Conservation (phyloP, 495 filamentous ascomycete genomes). For the Lasiosphaeria ovina region DNA sequence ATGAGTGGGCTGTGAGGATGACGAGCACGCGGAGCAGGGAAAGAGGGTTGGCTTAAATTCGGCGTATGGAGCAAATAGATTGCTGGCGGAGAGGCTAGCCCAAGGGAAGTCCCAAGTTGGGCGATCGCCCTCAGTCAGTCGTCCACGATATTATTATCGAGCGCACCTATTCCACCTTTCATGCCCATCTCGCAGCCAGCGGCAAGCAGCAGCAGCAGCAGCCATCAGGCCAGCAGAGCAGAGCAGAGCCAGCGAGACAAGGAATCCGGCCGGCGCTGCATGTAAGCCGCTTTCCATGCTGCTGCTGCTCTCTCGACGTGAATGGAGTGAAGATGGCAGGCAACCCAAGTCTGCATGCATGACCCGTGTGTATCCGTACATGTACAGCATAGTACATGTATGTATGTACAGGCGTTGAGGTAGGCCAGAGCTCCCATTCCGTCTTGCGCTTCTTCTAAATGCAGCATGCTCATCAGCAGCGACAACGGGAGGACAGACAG, state of each 20-base stretch:
- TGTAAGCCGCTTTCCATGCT: slow-evolving; percentile 7
- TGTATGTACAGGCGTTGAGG: not conserved
- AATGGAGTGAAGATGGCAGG: not conserved
- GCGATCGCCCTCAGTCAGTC: not conserved
- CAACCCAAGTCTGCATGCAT: slow-evolving; percentile 10
- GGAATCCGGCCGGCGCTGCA: not conserved
- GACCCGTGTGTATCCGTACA: too few species aligned
- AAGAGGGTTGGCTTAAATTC: slow-evolving; percentile 26
- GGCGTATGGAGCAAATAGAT: slow-evolving; percentile 30
- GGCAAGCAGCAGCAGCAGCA: not conserved
- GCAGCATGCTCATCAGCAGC: not conserved
- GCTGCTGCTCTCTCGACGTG: not conserved
- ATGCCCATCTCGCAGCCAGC: not conserved
- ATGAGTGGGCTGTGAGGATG: slow-evolving; percentile 18
- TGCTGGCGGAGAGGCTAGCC: slow-evolving; percentile 29
- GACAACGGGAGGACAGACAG: not conserved
- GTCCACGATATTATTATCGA: not conserved
- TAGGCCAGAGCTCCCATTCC: slow-evolving; percentile 4
- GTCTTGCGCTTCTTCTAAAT: slow-evolving; percentile 2
- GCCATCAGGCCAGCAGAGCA: not conserved
- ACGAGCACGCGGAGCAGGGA: slow-evolving; percentile 23
- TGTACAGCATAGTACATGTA: slow-evolving; percentile 9
- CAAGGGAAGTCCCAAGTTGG: slow-evolving; percentile 19
- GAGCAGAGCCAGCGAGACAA: slow-evolving; percentile 6
- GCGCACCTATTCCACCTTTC: not conserved